A percentile compares a stretch with the other conserved stretches of the same genome.
Evolutionary conservation across 2,329 filamentous ascomycete species (phyloP).

Genomic region (Phyllosticta citribraziliensis): DNA sequence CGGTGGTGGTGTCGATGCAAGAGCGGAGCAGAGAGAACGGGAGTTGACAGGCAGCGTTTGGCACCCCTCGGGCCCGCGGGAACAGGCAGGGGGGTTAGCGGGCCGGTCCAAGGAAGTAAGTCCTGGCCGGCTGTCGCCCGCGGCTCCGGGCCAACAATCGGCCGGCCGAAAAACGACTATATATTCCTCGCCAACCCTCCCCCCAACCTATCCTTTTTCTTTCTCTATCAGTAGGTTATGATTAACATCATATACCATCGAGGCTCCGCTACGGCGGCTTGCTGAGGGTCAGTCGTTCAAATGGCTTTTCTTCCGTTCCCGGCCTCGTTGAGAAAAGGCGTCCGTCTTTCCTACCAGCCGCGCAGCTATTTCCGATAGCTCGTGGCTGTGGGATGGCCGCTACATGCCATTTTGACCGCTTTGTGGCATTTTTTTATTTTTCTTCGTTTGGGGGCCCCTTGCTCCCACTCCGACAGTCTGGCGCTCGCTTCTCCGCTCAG

Average conservation of each 20-base stretch:
- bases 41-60: too few relatives aligned
- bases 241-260: slow-evolving; percentile 23
- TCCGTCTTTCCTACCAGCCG: slow-evolving; percentile 30
- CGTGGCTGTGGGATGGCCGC: slow-evolving; percentile 34
- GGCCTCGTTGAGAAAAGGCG: slow-evolving; percentile 31
- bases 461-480: too few relatives aligned
- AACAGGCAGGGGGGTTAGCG: too few relatives aligned
- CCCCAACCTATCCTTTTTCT: slow-evolving; percentile 13
- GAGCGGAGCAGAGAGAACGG: too few relatives aligned
- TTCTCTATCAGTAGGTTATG: slow-evolving; percentile 25
- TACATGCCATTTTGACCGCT: slow-evolving; percentile 19
- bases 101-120: too few relatives aligned
- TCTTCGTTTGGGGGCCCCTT: too few relatives aligned
- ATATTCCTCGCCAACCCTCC: not conserved
- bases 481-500: not conserved
- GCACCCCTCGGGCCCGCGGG: too few relatives aligned
- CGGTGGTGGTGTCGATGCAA: too few relatives aligned
- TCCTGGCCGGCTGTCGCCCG: too few relatives aligned
- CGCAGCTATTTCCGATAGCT: slow-evolving; percentile 29
- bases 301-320: slow-evolving; percentile 35
- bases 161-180: not conserved
- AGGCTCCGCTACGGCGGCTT: slow-evolving; percentile 32
- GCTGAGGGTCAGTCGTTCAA: slow-evolving; percentile 31
- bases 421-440: not conserved
- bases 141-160: too few relatives aligned